Evolutionary conservation across 345 rosid species (phyloP).

Genomic region (Isatis tinctoria): DNA sequence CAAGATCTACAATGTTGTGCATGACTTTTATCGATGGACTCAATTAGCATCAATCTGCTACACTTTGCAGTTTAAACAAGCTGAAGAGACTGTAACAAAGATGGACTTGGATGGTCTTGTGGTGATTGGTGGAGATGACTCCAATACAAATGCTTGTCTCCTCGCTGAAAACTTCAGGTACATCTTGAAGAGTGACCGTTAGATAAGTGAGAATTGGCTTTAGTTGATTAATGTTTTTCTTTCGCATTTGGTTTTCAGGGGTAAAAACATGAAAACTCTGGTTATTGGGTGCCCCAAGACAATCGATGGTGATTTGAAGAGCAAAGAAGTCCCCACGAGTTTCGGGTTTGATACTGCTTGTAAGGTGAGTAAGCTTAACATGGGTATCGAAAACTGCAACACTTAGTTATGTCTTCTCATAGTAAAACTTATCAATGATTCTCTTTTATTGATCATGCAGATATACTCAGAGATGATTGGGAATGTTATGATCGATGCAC

Average conservation of each 20-base stretch:
- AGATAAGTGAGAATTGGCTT: neutral
- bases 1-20: constrained; percentile 26
- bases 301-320: constrained; percentile 94
- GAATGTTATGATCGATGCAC: constrained; percentile 97
- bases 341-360: constrained; percentile 99
- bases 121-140: constrained; percentile 98
- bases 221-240: neutral
- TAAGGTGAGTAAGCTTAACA: constrained; percentile 47
- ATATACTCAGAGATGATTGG: constrained; percentile 98
- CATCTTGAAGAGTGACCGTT: neutral
- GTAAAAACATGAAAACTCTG: constrained; percentile 67
- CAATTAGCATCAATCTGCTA: neutral
- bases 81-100: constrained; percentile 77
- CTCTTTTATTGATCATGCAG: constrained; percentile 35
- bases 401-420: neutral
- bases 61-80: constrained; percentile 74
- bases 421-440: neutral
- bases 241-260: constrained; percentile 36
- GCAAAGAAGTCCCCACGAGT: constrained; percentile 92
- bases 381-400: neutral
- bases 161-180: constrained; percentile 93
- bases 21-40: neutral
- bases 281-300: constrained; percentile 99
- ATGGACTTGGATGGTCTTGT: constrained; percentile 88
- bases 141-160: constrained; percentile 96